phyloP scores from a whole-genome alignment of 768 basidiomycete species.

The Rhizopogon vinicolor region DNA sequence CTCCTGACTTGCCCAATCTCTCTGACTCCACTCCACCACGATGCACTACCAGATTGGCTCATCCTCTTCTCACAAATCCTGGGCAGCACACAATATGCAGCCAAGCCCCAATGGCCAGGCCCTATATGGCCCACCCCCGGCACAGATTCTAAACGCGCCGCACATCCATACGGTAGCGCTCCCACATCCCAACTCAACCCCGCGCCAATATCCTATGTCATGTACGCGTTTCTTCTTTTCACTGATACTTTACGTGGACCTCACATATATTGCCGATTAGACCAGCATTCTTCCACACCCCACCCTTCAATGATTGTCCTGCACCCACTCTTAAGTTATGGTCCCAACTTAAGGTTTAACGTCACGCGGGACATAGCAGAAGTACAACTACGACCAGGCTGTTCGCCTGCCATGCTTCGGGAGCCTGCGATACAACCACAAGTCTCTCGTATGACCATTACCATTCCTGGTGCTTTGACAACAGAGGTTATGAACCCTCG shows the following conservation, averaged over 20 bases:
- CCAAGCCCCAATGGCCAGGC: background rate
- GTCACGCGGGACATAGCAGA: constrained; percentile 19
- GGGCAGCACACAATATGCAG: constrained; percentile 10
- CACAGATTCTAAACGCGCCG: constrained; percentile 19
- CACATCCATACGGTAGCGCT: constrained; percentile 23
- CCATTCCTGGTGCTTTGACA: constrained; percentile 17
- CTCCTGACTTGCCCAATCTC: background rate
- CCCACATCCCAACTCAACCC: constrained; percentile 26
- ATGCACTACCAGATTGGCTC: constrained; percentile 17
- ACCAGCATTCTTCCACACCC: constrained; percentile 1
- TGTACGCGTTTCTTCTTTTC: constrained; percentile 11
- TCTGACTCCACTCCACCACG: background rate
- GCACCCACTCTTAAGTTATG: constrained; percentile 18
- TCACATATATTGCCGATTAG: constrained; percentile 8
- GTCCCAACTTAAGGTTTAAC: constrained; percentile 18
- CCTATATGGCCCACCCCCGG: constrained; percentile 12
- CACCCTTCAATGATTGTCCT: constrained; percentile 14
- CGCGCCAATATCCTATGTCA: constrained; percentile 13
- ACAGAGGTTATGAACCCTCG: constrained; percentile 24
- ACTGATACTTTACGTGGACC: background rate
- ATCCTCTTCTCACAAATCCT: constrained; percentile 14
- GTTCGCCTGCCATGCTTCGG: constrained; percentile 11
- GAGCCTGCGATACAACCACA: constrained; percentile 19
- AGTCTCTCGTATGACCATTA: constrained; percentile 12
- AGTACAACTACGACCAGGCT: constrained; percentile 17